Evolutionary conservation across 495 filamentous ascomycete species (phyloP), one percentile per base, ranked within the genome.

Genomic region (Hypoxylon perforatum): DNA sequence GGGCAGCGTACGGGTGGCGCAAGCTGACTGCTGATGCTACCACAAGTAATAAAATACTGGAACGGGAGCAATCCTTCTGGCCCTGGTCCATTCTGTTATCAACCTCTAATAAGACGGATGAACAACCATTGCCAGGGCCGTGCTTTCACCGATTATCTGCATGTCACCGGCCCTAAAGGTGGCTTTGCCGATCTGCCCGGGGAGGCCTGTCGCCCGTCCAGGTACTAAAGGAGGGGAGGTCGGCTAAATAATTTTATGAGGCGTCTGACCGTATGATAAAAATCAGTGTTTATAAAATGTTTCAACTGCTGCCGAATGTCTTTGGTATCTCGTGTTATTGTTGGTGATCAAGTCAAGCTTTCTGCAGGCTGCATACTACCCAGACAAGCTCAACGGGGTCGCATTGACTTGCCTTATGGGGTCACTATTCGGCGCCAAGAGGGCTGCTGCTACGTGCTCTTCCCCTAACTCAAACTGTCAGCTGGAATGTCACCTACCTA

Each of bases 131-230:
- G 12, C 38, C 6, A 14, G 14, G n/a, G 3, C 12, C 14, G 38
- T 41, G 38, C 1, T 41, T n/a, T 41, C 38, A 41, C 38, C 38
- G 38, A 41, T 41, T 41, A 15, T 14, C 38, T n/a, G 38, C 38
- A 41, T 41, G 38, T 41, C 12, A 41, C 38, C 38, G 38, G 38
- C 38, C 38, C 38, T 10, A 41, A 41, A 41, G 38, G 38, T 41
- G 38, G 7, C 38, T 41, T 41, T 41, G 1, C 38, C n/a, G 38
- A 41, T 41, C 2, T 41, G 1, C 7, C 38, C 7, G 38, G 12
- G 38, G 38, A 17, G 15, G 30, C 30, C 30, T 33, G 30, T 33
- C 25, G 25, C 25, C 25, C 25, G 7, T 28, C 8, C 11, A 15
- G 12, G 14, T 41, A 41, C 12, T 41, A 15, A n/a, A 41, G 38